Evolutionary conservation across 2,329 filamentous ascomycete genomes (phyloP), one percentile per base, ranked within the genome.

Genomic region (Aspergillus ustus): DNA sequence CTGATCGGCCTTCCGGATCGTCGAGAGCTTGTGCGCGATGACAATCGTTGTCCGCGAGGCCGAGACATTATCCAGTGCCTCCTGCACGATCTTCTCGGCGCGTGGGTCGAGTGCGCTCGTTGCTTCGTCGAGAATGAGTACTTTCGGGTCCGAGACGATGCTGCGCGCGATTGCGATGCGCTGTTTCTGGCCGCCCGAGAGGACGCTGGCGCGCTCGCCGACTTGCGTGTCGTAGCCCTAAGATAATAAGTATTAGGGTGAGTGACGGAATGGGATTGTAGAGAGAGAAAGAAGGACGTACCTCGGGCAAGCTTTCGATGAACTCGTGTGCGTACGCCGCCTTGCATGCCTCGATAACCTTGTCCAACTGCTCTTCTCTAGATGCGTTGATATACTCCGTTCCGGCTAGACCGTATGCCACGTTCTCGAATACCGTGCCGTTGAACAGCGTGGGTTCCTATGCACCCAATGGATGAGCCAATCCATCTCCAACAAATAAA

Each of bases 281-380:
- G 15, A 15, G 15, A 40, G 34, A 40, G 13, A 40, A 4, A 3
- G 11, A 40, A 40, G 34, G 34, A 40, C 34, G 34, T 40, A 40
- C 91, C 67, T 97, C 90, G 0, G 95, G 93, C 1, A 98, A 84
- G 11, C 84, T 78, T 5, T 82, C 85, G 66, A 99, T 89, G 73
- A 99, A 99, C 66, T 96, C 93, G 73, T 98, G 93, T 0, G 94
- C 94, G 69, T 97, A 97, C 17, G 95, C 91, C 84, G 91, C 95
- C 75, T 88, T 91, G 8, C 94, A 92, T 13, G 95, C 95, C 45
- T 92, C 85, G 52, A 91, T 84, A 37, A 98, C 86, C 17, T 93
- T 82, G 59, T 90, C 86, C 57, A 79, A 84, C 61, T 91, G 87
- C 71, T 86, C 85, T 56, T 93, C 89, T 29, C 88, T 85, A 2